Base-by-base conservation (phyloP, 805 yeast species). In the Ogataea pini region DNA sequence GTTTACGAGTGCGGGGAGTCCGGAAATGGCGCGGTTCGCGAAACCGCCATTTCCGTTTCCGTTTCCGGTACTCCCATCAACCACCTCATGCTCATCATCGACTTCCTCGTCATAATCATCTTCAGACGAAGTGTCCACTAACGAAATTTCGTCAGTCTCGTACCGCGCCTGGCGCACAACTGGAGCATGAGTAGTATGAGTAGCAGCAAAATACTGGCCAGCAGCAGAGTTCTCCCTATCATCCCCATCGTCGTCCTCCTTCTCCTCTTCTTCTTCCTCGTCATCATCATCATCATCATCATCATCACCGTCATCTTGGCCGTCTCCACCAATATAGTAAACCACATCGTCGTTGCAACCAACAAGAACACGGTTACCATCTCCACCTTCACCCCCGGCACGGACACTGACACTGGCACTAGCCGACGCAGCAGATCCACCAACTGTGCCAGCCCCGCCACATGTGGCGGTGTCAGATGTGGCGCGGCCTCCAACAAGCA, bases 401-500 rank as follows among this genome's bases (percentile, higher is more conserved):
- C 55, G 55, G 27, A 7, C 27, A 9, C 9, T 24, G 27, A 28
- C 13, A 10, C 31, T 28, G 31, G 31, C 31, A 28, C 7, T 24
- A 9, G 7, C 27, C 9, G 27, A 7, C 7, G 31, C 31, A 14
- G 14, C 31, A 28, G n/a, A n/a, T n/a, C n/a, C n/a, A n/a, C n/a
- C n/a, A n/a, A n/a, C n/a, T n/a, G n/a, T n/a, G n/a, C 9, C n/a
- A 16, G 34, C 34, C 8, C 18, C 36, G 18, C 31, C 37, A 19
- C 46, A 42, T 7, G 42, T 14, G 29, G 53, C 55, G 28, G 51
- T 28, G 12, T 48, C 45, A 4, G 14, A 27, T 10, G 32, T 32
- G 18, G 42, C 19, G 27, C 55, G 54, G 5, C 58, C 64, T 1
- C 85, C 85, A 4, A 79, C 79, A 17, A 80, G 54, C 19, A 67